A percentile compares a stretch with the other conserved stretches of the same genome.
These are phyloP conservation scores for Pterocarpus macrocarpus DNA, from an alignment of 306 rosid species.

Conservation along the genomic window DNA sequence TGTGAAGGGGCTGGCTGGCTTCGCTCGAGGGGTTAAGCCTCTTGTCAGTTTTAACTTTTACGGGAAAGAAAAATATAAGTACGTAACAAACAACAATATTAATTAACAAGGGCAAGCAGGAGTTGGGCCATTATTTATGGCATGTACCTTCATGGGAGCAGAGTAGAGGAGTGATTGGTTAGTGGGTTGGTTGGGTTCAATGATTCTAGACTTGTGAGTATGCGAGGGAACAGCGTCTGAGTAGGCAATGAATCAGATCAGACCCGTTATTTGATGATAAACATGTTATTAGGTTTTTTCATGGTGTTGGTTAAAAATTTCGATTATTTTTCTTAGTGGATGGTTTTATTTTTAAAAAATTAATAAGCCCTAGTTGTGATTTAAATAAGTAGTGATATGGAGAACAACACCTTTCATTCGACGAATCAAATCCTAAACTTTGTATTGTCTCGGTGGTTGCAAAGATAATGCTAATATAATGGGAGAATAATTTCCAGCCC, in stretches of 20 bases:
- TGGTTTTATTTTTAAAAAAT: conserved; percentile 1
- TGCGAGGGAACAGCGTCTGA: conserved; percentile 51
- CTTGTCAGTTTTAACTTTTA: conserved; percentile 46
- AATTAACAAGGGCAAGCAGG: not conserved
- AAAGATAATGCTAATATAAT: conserved; percentile 36
- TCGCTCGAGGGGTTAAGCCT: conserved; percentile 37
- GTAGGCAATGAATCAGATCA: conserved; percentile 31
- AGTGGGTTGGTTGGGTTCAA: conserved; percentile 42
- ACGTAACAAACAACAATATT: conserved; percentile 15
- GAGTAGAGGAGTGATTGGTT: conserved; percentile 45
- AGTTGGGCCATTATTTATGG: conserved; percentile 46
- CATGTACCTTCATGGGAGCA: conserved; percentile 47
- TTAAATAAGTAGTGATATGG: not conserved
- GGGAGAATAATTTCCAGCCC: conserved; percentile 32
- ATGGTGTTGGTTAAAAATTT: not conserved
- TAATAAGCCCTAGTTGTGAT: conserved; percentile 1
- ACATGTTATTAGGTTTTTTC: conserved; percentile 32
- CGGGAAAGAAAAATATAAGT: not conserved
- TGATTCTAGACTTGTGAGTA: conserved; percentile 48
- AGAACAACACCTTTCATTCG: conserved; percentile 21
- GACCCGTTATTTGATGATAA: conserved; percentile 33
- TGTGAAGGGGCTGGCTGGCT: not conserved
- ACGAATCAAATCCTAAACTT: conserved; percentile 36
- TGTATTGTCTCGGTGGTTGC: conserved; percentile 29
- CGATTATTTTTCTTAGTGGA: not conserved